Percentiles rank a stretch among this genome's conserved stretches.
phyloP scores from a whole-genome alignment of 257 asterid species.

The Avicennia marina region DNA sequence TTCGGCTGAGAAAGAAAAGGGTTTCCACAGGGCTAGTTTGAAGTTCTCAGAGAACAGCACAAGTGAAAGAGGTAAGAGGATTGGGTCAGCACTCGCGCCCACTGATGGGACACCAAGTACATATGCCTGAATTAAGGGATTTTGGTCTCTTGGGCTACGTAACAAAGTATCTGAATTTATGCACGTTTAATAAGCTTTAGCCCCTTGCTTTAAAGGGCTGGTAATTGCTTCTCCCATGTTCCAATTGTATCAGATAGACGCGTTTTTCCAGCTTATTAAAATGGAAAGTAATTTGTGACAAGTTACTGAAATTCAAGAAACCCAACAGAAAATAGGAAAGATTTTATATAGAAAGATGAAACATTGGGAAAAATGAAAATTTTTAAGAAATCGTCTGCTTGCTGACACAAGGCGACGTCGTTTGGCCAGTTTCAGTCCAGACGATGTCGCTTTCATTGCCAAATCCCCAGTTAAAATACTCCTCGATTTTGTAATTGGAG shows the following conservation, averaged over 20 bases:
- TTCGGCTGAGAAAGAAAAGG: conserved; percentile 42
- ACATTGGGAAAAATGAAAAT: too few relatives aligned
- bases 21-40: conserved; percentile 57
- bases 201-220: background rate
- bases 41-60: conserved; percentile 72
- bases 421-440: too few relatives aligned
- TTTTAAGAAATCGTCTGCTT: too few relatives aligned
- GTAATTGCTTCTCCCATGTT: background rate
- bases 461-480: background rate
- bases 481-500: background rate
- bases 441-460: background rate
- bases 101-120: conserved; percentile 22
- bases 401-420: too few relatives aligned
- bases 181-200: background rate
- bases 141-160: background rate
- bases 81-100: conserved; percentile 24
- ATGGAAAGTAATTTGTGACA: too few relatives aligned
- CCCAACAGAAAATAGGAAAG: too few relatives aligned
- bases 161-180: background rate
- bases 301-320: too few relatives aligned
- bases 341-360: too few relatives aligned
- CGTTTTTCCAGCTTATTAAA: background rate
- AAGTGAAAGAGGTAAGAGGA: conserved; percentile 53
- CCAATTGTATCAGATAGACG: background rate
- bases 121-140: background rate